phyloP scores from a whole-genome alignment of 768 basidiomycete species.

The Tephrocybe sp. region DNA sequence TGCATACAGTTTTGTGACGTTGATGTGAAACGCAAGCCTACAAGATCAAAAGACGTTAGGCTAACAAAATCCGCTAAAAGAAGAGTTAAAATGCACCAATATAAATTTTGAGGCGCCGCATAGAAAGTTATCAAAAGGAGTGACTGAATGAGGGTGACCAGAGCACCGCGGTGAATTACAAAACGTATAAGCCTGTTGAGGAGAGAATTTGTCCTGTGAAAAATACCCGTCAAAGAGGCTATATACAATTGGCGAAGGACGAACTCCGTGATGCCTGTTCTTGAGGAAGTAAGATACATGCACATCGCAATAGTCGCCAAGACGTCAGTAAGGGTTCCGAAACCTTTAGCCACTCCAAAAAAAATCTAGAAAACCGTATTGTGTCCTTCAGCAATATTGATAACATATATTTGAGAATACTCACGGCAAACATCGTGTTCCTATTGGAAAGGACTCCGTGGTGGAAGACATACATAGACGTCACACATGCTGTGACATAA shows the following conservation, averaged over 20 bases:
- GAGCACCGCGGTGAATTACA: conserved; percentile 43
- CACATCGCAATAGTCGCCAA: conserved; percentile 6
- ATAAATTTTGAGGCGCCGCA: conserved; percentile 31
- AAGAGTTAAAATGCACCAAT: conserved; percentile 30
- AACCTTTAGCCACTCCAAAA: conserved; percentile 43
- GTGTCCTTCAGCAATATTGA: background rate
- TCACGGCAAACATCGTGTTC: conserved; percentile 29
- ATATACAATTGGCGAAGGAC: conserved; percentile 8
- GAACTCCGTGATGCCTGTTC: conserved; percentile 37
- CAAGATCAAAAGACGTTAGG: background rate
- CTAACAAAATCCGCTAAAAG: background rate
- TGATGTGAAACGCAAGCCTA: background rate
- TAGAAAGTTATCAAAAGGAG: conserved; percentile 42
- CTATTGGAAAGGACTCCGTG: conserved; percentile 29
- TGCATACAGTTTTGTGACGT: background rate
- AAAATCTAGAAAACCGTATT: conserved; percentile 32
- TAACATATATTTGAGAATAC: conserved; percentile 9
- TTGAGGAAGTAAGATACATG: conserved; percentile 18
- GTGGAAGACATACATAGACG: conserved; percentile 32
- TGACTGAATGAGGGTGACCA: conserved; percentile 44
- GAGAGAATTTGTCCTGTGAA: conserved; percentile 35
- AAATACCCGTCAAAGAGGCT: background rate
- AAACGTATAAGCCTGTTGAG: conserved; percentile 40
- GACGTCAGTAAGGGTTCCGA: background rate
- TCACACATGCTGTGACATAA: conserved; percentile 25